phyloP scores from a whole-genome alignment of 176 grass and related monocot species.

The Zea luxurians region DNA sequence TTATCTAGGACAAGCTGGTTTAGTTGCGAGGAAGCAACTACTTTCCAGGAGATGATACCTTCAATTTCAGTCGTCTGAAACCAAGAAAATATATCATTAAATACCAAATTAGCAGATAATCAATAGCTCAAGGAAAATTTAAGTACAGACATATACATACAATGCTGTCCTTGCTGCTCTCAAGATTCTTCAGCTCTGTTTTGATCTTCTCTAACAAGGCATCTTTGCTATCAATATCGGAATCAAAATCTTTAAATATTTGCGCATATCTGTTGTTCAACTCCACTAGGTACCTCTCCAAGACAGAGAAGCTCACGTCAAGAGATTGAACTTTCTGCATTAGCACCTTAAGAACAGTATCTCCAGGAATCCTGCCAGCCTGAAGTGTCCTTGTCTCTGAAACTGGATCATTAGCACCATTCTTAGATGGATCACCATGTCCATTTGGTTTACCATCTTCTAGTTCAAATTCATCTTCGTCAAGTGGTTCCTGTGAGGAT shows the following conservation, averaged over 20 bases:
- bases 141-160: constrained; percentile 42
- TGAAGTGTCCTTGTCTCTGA: constrained; percentile 61
- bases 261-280: constrained; percentile 86
- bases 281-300: constrained; percentile 91
- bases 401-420: constrained; percentile 47
- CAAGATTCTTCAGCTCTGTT: constrained; percentile 68
- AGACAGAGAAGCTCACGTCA: constrained; percentile 93
- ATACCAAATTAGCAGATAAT: constrained; percentile 11
- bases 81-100: constrained; percentile 31
- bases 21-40: constrained; percentile 66
- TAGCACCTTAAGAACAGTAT: constrained; percentile 88
- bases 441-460: constrained; percentile 48
- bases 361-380: constrained; percentile 86
- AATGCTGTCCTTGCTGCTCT: constrained; percentile 58
- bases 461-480: constrained; percentile 57
- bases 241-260: constrained; percentile 94
- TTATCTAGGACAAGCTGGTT: constrained; percentile 62
- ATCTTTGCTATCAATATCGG: constrained; percentile 78
- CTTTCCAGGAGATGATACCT: constrained; percentile 70
- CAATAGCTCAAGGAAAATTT: constrained; percentile 21
- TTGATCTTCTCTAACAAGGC: constrained; percentile 63
- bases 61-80: constrained; percentile 69
- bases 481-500: constrained; percentile 41
- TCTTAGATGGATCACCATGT: constrained; percentile 42
- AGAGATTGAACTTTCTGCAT: constrained; percentile 96